Conservation (phyloP, 139 green algal genomes). For the Picochlorum sp. region DNA sequence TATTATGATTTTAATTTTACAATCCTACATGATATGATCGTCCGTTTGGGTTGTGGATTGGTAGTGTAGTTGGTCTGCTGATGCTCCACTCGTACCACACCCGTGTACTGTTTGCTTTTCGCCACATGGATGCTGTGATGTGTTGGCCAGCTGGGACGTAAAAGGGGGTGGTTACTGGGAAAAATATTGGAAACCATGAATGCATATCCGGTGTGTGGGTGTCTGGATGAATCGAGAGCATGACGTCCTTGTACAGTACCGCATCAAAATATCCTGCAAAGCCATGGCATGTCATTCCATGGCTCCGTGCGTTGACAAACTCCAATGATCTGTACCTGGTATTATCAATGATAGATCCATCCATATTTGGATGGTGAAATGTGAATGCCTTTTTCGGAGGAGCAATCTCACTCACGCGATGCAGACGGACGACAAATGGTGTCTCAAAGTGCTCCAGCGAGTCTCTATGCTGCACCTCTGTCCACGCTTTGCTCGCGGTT, state of each 20-base stretch:
- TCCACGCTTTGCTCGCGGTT: conserved; percentile 76
- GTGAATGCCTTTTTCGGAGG: conserved; percentile 65
- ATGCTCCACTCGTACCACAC: conserved; percentile 92
- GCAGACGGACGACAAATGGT: conserved; percentile 89
- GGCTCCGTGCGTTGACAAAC: neutral
- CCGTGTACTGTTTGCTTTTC: conserved; percentile 62
- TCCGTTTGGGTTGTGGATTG: conserved; percentile 75
- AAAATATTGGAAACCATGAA: conserved; percentile 97
- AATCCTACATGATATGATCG: conserved; percentile 74
- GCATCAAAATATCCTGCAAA: conserved; percentile 96
- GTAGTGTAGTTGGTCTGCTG: neutral
- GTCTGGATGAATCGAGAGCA: conserved; percentile 78
- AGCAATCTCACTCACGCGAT: conserved; percentile 40
- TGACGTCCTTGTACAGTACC: conserved; percentile 77
- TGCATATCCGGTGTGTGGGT: conserved; percentile 87
- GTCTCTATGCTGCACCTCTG: conserved; percentile 54
- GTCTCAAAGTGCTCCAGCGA: conserved; percentile 90
- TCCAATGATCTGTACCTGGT: conserved; percentile 14
- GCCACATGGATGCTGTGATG: conserved; percentile 80
- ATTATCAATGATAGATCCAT: conserved; percentile 62
- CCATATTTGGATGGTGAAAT: conserved; percentile 79
- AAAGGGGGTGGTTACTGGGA: conserved; percentile 66
- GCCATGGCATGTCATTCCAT: conserved; percentile 63
- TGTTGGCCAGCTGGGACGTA: conserved; percentile 14
- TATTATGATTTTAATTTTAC: conserved; percentile 8